phyloP scores from a whole-genome alignment of 805 yeast species.

The Scheffersomyces coipomensis region DNA sequence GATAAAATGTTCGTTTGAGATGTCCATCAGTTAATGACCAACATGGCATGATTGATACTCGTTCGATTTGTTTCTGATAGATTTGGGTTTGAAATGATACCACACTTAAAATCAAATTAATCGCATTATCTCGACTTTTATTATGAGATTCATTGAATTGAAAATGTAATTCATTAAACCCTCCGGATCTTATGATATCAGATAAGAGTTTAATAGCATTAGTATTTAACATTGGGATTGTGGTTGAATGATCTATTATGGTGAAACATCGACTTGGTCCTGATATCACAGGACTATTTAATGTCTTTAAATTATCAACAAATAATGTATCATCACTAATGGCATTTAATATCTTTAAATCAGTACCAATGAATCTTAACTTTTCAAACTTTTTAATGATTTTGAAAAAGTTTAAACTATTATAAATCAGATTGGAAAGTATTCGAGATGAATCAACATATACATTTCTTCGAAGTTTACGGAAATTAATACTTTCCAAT shows the following conservation, averaged over 20 bases:
- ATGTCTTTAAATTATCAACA: not conserved
- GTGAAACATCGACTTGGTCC: not conserved
- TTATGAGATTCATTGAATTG: not conserved
- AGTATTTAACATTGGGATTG: not conserved
- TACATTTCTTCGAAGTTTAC: slow-evolving; percentile 6
- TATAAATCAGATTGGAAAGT: slow-evolving; percentile 1
- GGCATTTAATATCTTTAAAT: slow-evolving; percentile 10
- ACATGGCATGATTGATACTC: slow-evolving; percentile 20
- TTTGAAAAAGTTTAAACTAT: slow-evolving; percentile 2
- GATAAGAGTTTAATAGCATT: not conserved
- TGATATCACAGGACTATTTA: not conserved
- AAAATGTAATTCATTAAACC: not conserved
- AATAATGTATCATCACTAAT: not conserved
- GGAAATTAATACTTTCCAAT: slow-evolving; percentile 6
- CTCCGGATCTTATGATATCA: not conserved
- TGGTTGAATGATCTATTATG: not conserved
- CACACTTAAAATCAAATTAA: not conserved
- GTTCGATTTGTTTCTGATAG: not conserved
- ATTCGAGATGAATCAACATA: not conserved
- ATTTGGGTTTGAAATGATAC: not conserved
- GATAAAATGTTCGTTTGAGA: slow-evolving; percentile 16
- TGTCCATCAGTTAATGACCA: slow-evolving; percentile 31
- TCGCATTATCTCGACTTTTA: not conserved
- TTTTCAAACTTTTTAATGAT: not conserved
- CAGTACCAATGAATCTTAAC: slow-evolving; percentile 10